Percentiles rank a stretch among this genome's conserved stretches.
phyloP scores from a whole-genome alignment of 108 stramenopile genomes.

The Ochromonas danica region DNA sequence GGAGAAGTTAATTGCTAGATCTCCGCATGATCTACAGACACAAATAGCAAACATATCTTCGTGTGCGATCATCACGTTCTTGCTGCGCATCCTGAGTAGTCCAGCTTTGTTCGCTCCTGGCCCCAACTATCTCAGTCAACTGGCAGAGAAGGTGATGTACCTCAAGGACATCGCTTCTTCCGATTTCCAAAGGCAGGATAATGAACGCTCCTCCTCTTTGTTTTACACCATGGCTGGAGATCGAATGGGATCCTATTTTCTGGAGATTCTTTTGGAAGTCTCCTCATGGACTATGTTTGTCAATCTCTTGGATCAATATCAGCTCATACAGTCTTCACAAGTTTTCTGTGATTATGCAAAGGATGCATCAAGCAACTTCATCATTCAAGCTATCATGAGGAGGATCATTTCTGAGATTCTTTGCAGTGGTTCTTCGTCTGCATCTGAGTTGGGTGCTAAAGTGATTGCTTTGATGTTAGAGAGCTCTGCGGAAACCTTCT shows the following conservation, averaged over 20 bases:
- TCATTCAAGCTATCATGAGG: background rate
- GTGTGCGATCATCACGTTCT: background rate
- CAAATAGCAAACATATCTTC: slow-evolving; percentile 5
- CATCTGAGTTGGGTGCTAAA: too few relatives aligned
- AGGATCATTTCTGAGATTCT: too few relatives aligned
- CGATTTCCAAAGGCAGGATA: too few relatives aligned
- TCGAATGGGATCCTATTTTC: background rate
- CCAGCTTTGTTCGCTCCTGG: background rate
- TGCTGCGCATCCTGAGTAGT: background rate
- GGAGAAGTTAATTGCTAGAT: too few relatives aligned
- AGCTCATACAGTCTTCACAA: too few relatives aligned
- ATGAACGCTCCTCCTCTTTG: background rate
- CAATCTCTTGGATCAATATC: too few relatives aligned
- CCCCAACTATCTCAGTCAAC: too few relatives aligned
- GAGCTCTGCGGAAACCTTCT: too few relatives aligned
- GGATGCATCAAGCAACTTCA: background rate
- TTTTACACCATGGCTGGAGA: slow-evolving; percentile 29
- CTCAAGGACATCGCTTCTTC: background rate
- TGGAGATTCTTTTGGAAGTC: background rate
- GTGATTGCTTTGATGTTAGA: too few relatives aligned
- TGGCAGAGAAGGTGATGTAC: background rate
- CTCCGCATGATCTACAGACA: slow-evolving; percentile 2
- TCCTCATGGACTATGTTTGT: background rate
- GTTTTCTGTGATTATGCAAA: too few relatives aligned
- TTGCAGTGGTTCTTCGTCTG: too few relatives aligned